Conservation (phyloP, 2,329 filamentous ascomycete species). For the Phaeosphaeriaceae sp. region DNA sequence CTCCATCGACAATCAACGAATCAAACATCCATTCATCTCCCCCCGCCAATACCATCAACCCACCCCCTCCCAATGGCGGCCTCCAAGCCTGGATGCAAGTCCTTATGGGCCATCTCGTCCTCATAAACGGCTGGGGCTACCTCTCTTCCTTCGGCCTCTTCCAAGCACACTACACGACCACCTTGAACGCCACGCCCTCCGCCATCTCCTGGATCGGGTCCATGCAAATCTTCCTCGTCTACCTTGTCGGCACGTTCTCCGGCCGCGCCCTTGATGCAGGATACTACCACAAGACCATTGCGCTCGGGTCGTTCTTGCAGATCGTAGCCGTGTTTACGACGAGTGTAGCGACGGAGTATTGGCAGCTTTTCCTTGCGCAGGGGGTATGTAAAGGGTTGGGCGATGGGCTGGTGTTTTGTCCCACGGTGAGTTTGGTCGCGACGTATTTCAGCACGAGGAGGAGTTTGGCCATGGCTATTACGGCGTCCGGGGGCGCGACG, state of each 20-base stretch:
- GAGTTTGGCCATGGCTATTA: conserved; percentile 19
- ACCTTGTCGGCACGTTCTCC: conserved; percentile 54
- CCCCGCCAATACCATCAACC: not conserved
- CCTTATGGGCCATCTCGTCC: conserved; percentile 20
- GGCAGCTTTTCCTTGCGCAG: conserved; percentile 48
- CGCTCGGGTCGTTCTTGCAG: conserved; percentile 49
- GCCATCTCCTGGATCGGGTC: conserved; percentile 60
- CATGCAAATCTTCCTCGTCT: conserved; percentile 56
- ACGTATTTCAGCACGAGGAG: conserved; percentile 42
- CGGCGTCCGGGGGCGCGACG: conserved; percentile 16
- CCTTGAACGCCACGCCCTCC: conserved; percentile 48
- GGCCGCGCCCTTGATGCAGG: conserved; percentile 59
- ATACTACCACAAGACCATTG: conserved; percentile 51
- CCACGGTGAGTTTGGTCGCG: conserved; percentile 21
- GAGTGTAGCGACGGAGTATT: conserved; percentile 51
- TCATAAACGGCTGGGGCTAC: conserved; percentile 38
- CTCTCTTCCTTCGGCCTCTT: conserved; percentile 38
- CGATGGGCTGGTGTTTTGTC: conserved; percentile 27
- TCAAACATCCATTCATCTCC: not conserved
- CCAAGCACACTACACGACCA: conserved; percentile 35
- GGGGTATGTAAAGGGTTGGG: conserved; percentile 35
- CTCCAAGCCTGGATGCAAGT: conserved; percentile 23
- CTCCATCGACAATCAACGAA: not conserved
- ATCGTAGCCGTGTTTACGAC: conserved; percentile 59
- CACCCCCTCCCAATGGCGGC: conserved; percentile 1